Percentiles rank a stretch among this genome's conserved stretches.
phyloP scores from a whole-genome alignment of 179 eudicot species.

The Carnegiea gigantea region DNA sequence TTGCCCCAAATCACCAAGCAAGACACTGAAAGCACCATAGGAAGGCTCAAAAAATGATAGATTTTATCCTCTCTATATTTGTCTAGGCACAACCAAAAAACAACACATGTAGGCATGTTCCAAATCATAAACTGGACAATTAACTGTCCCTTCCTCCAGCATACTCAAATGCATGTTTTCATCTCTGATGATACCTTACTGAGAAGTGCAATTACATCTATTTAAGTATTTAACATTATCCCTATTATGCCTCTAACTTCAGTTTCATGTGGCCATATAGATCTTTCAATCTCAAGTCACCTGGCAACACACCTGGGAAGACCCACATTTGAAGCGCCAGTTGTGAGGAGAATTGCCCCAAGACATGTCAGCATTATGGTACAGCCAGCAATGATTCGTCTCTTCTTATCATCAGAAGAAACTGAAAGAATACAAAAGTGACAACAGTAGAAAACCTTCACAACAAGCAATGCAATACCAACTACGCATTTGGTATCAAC shows the following conservation, averaged over 20 bases:
- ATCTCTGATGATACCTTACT: neutral
- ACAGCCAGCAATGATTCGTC: slow-evolving; percentile 90
- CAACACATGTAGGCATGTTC: too few species aligned
- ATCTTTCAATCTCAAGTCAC: slow-evolving; percentile 1
- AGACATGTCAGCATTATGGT: slow-evolving; percentile 67
- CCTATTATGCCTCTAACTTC: neutral
- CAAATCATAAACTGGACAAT: neutral
- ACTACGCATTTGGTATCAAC: neutral
- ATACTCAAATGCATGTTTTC: neutral
- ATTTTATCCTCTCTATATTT: neutral
- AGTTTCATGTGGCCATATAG: neutral
- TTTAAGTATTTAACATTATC: neutral
- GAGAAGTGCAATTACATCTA: neutral
- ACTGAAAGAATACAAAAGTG: slow-evolving; percentile 34
- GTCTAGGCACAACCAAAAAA: neutral
- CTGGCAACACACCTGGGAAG: slow-evolving; percentile 54
- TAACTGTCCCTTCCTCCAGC: neutral
- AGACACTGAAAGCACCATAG: too few species aligned
- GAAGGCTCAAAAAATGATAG: neutral
- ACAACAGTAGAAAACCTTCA: slow-evolving; percentile 3
- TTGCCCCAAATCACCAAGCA: too few species aligned
- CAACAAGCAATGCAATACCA: neutral
- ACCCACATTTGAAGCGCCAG: slow-evolving; percentile 58
- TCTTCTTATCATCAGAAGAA: slow-evolving; percentile 43
- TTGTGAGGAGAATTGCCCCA: slow-evolving; percentile 67